These are phyloP conservation scores for Tothia fuscella DNA, from an alignment of 2,329 filamentous ascomycete species.

Conservation along the genomic window DNA sequence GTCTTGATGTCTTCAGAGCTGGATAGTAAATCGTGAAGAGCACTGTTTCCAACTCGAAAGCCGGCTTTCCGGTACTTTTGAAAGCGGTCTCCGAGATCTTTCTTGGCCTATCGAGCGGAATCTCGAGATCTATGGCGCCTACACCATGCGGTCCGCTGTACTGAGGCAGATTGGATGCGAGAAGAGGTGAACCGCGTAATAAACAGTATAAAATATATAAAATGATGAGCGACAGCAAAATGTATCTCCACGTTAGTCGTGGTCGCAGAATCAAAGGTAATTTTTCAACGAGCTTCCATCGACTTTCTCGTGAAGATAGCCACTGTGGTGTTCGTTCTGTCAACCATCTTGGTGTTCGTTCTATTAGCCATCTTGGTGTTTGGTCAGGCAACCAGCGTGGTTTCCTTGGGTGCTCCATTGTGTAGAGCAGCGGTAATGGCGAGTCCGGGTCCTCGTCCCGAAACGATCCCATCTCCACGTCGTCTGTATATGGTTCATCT, in stretches of 20 bases:
- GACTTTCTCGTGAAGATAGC: neutral
- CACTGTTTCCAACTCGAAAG: slow-evolving; percentile 50
- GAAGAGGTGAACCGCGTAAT: slow-evolving; percentile 29
- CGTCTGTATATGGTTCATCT: slow-evolving; percentile 4
- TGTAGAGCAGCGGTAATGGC: slow-evolving; percentile 1
- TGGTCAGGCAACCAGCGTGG: neutral
- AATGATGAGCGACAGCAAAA: neutral
- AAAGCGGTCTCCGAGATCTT: slow-evolving; percentile 24
- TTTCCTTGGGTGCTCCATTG: too few relatives aligned
- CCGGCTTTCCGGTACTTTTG: slow-evolving; percentile 39
- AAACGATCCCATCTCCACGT: slow-evolving; percentile 4
- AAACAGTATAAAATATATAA: slow-evolving; percentile 22
- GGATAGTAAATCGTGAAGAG: slow-evolving; percentile 79
- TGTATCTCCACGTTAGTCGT: slow-evolving; percentile 4
- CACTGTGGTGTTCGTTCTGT: slow-evolving; percentile 4
- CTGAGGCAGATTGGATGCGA: slow-evolving; percentile 47
- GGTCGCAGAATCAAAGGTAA: slow-evolving; percentile 1
- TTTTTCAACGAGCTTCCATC: neutral
- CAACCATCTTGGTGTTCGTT: neutral
- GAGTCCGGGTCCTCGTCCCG: slow-evolving; percentile 6
- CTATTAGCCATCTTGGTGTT: slow-evolving; percentile 8
- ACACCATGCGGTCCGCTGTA: slow-evolving; percentile 71
- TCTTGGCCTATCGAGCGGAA: slow-evolving; percentile 36
- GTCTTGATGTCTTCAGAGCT: neutral
- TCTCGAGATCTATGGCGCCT: slow-evolving; percentile 69